Conservation (phyloP, 2,329 filamentous ascomycete genomes). For the Ophiocordyceps camponoti-saundersi region DNA sequence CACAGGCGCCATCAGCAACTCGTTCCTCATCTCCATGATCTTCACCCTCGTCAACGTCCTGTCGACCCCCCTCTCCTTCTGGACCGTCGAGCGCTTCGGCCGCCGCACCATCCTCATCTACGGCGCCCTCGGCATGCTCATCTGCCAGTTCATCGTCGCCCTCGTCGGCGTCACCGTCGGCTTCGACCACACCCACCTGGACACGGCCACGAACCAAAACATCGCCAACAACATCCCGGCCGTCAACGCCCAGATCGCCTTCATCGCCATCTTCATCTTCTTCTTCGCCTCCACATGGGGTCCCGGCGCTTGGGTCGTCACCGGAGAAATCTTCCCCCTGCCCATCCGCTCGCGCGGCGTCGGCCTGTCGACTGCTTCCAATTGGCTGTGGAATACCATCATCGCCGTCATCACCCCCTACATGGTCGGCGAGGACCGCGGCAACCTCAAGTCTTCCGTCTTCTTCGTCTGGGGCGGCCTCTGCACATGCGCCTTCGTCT, state of each 20-base stretch:
- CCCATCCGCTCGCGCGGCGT: slow-evolving; percentile 81
- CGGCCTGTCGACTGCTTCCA: slow-evolving; percentile 70
- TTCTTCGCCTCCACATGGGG: slow-evolving; percentile 87
- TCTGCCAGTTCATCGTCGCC: slow-evolving; percentile 76
- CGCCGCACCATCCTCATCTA: slow-evolving; percentile 65
- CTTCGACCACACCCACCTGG: slow-evolving; percentile 28
- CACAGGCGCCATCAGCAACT: slow-evolving; percentile 57
- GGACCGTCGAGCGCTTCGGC: slow-evolving; percentile 64
- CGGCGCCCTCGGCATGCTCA: slow-evolving; percentile 66
- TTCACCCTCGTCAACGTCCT: slow-evolving; percentile 77
- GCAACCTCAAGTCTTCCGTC: slow-evolving; percentile 50
- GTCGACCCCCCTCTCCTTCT: slow-evolving; percentile 80
- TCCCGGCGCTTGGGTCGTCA: slow-evolving; percentile 63
- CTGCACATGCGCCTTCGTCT: slow-evolving; percentile 41
- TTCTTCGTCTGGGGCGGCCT: slow-evolving; percentile 64
- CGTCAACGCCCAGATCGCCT: slow-evolving; percentile 59
- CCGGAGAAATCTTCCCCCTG: slow-evolving; percentile 81
- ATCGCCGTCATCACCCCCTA: slow-evolving; percentile 56
- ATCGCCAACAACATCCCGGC: slow-evolving; percentile 37
- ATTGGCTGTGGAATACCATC: slow-evolving; percentile 82
- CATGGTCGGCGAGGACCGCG: slow-evolving; percentile 43
- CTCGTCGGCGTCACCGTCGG: slow-evolving; percentile 52
- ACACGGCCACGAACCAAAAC: slow-evolving; percentile 20
- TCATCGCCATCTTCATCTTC: slow-evolving; percentile 87
- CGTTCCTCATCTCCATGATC: slow-evolving; percentile 70